Percentiles rank a stretch among this genome's conserved stretches.
Conservation (phyloP, 2,329 filamentous ascomycete genomes). For the Byssoonygena ceratinophila region DNA sequence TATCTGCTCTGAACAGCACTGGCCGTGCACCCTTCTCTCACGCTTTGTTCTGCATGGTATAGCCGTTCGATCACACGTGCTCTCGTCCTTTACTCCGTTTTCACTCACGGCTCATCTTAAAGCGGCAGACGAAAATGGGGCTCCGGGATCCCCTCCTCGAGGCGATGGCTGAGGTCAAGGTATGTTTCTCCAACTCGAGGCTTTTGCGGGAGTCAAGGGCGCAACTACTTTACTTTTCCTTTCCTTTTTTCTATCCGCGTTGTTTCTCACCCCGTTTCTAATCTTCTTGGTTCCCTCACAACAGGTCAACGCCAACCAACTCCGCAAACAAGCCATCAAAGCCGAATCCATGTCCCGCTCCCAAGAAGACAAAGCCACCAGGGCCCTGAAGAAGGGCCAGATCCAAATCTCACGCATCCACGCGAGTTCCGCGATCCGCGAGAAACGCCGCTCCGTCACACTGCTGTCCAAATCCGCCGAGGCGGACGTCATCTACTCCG, state of each 20-base stretch:
- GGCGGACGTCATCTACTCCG: constrained; percentile 41
- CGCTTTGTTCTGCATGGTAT: neutral
- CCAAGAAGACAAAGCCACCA: constrained; percentile 41
- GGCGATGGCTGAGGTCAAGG: constrained; percentile 18
- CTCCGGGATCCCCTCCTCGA: constrained; percentile 17
- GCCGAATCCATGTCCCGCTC: constrained; percentile 38
- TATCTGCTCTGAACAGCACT: neutral
- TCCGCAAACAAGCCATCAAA: constrained; percentile 39
- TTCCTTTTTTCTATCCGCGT: neutral
- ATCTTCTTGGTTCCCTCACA: neutral
- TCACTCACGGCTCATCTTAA: neutral
- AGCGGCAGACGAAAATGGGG: constrained; percentile 11
- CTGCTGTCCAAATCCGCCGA: constrained; percentile 38
- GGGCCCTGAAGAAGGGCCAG: constrained; percentile 40
- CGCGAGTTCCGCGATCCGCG: constrained; percentile 37
- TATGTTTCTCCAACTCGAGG: neutral
- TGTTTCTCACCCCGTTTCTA: neutral
- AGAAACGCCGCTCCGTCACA: constrained; percentile 38
- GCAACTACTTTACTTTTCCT: neutral
- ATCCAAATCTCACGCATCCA: constrained; percentile 42
- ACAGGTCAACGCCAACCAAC: constrained; percentile 40
- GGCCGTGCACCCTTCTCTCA: too few species aligned
- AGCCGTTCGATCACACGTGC: neutral
- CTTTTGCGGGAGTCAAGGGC: neutral
- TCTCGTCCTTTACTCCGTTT: neutral